A percentile compares a stretch with the other conserved stretches of the same genome.
These are phyloP conservation scores for Sporothrix luriei DNA, from an alignment of 2,329 filamentous ascomycete genomes.

Conservation along the genomic window DNA sequence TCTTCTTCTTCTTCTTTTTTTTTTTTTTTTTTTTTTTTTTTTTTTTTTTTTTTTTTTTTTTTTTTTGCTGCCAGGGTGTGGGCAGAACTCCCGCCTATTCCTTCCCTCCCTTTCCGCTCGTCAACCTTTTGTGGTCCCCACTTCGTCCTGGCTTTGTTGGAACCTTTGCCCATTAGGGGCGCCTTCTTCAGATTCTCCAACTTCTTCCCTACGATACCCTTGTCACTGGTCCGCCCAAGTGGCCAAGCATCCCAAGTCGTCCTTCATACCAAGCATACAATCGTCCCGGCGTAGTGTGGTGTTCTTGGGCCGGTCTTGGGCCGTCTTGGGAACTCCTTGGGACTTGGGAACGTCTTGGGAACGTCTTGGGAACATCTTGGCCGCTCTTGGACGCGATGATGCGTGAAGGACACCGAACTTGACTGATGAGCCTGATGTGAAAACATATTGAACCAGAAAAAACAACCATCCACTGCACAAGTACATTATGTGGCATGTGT, in stretches of 20 bases:
- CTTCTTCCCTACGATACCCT: neutral
- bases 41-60: neutral
- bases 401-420: neutral
- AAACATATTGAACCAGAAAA: no score
- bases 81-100: neutral
- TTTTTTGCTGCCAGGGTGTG: neutral
- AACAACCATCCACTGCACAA: no score
- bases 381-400: neutral
- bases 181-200: neutral
- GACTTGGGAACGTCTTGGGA: neutral
- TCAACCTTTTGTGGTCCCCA: neutral
- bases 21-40: no score
- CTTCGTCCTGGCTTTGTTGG: neutral
- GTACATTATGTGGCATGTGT: no score
- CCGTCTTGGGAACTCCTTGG: neutral
- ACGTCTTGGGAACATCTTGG: neutral
- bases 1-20: no score
- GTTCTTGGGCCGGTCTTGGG: no score
- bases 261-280: neutral
- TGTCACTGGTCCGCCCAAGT: neutral
- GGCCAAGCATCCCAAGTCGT: slow-evolving; percentile 7
- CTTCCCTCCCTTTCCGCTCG: neutral
- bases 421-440: no score
- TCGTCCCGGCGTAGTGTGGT: no score
- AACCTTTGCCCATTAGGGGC: neutral